Conservation (phyloP, 768 basidiomycete genomes). For the Lentinula guzmanii region DNA sequence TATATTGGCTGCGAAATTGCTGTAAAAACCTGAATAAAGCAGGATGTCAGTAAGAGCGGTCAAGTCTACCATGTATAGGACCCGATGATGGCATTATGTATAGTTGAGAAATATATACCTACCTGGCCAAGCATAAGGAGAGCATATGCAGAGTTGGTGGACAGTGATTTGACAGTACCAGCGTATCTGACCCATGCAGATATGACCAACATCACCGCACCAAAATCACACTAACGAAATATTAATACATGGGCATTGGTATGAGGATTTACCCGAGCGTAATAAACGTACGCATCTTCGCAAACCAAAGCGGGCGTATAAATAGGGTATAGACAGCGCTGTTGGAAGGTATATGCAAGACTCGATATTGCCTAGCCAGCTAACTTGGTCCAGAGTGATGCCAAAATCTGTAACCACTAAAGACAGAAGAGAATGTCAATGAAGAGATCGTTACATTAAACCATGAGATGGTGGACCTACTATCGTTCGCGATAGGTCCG, state of each 20-base stretch:
- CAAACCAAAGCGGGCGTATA: constrained; percentile 56
- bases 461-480: constrained; percentile 29
- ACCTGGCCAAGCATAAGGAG: constrained; percentile 73
- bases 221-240: constrained; percentile 54
- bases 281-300: constrained; percentile 49
- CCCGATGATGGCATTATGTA: too few species aligned
- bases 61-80: not conserved
- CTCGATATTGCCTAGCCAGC: constrained; percentile 75
- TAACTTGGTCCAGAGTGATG: constrained; percentile 67
- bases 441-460: not conserved
- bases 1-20: constrained; percentile 66
- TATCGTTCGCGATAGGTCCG: constrained; percentile 69
- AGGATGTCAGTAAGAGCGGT: not conserved
- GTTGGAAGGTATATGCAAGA: constrained; percentile 53
- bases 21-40: constrained; percentile 43
- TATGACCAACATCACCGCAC: constrained; percentile 44
- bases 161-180: constrained; percentile 53
- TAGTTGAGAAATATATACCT: constrained; percentile 1
- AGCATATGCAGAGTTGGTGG: constrained; percentile 47
- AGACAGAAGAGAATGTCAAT: not conserved
- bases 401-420: constrained; percentile 57
- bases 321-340: constrained; percentile 51
- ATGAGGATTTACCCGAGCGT: too few species aligned
- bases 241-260: not conserved
- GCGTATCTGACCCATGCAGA: constrained; percentile 77